Base-by-base conservation (phyloP, 176 grass and related monocot genomes). In the Leersia perrieri region DNA sequence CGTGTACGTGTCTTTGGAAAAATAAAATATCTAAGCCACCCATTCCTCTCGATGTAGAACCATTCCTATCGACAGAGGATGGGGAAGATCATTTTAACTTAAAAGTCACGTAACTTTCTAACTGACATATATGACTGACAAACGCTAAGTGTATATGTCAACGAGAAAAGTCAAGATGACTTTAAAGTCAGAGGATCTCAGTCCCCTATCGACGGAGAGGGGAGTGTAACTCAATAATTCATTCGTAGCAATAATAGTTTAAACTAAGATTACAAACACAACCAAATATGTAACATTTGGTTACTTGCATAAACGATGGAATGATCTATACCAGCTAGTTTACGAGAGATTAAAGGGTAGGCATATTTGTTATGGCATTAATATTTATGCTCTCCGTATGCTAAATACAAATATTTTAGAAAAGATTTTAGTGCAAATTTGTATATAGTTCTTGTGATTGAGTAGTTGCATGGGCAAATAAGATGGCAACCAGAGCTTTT, bases 381-480 rank as follows among this genome's bases (percentile, higher is more conserved):
- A 64, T 29, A 63, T 42, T 80, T 84, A 84, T 79, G 47, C 25
- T 22, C 28, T 72, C 30, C 81, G 51, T 63, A 49, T 20, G 18
- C 12, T 81, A 76, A 57, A 55, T 33, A 18, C 5, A 6, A 16
- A 20, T 51, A 51, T 20, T 51, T 20, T 51, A 49, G 45, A 22
- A 11, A 25, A 16, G 23, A 2, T 47, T 11, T 1, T 28, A 15
- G 5, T 45, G 26, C 0, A 47, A 41, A 12, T 45, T 44, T 30
- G 14, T 47, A 42, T 63, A 9, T 1, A 9, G 13, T 47, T 62
- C 33, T 20, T 29, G 15, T 3, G 4, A 30, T 7, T 7, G 9
- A 33, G 39, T 11, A 44, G 22, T 5, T 33, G 7, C 11, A 49
- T 0, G 3, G 9, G 25, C 9, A 31, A 11, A 29, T 30, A 31